phyloP scores from a whole-genome alignment of 1,284 basidiomycete genomes.

The Pterulicium gracile region DNA sequence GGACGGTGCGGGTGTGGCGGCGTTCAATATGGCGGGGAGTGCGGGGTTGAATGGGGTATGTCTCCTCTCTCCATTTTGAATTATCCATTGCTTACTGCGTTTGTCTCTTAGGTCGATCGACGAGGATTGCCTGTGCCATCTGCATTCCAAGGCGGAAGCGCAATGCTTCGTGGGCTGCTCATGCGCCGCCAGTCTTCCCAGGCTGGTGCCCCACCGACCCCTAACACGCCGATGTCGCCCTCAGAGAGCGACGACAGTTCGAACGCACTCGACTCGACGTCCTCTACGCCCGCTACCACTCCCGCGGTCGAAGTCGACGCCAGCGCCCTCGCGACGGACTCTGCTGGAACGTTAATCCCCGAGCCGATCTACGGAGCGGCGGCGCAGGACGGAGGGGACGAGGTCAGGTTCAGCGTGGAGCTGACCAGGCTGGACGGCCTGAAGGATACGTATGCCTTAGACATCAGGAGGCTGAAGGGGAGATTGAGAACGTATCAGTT shows the following conservation, averaged over 20 bases:
- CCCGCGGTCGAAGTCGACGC: constrained; percentile 20
- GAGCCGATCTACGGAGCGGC: constrained; percentile 72
- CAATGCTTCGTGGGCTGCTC: constrained; percentile 75
- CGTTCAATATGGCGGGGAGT: constrained; percentile 68
- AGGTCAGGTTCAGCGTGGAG: constrained; percentile 90
- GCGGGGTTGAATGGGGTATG: constrained; percentile 75
- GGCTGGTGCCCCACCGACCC: constrained; percentile 39
- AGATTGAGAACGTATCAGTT: constrained; percentile 90
- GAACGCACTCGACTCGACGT: constrained; percentile 9
- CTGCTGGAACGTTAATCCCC: constrained; percentile 10
- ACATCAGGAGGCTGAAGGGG: constrained; percentile 87
- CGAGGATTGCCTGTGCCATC: constrained; percentile 71
- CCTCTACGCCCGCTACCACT: constrained; percentile 12
- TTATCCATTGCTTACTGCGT: constrained; percentile 8
- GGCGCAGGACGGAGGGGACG: constrained; percentile 76
- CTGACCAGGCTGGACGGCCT: constrained; percentile 80
- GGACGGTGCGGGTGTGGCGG: constrained; percentile 44
- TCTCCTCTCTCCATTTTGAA: constrained; percentile 13
- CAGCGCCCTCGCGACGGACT: constrained; percentile 22
- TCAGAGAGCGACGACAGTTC: constrained; percentile 32
- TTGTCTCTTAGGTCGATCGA: constrained; percentile 62
- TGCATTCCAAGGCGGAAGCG: constrained; percentile 57
- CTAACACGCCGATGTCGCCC: constrained; percentile 22
- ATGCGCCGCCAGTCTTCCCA: constrained; percentile 85
- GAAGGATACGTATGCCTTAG: constrained; percentile 80